phyloP scores from a whole-genome alignment of 73 alveolate species.

The Stentor coeruleus region DNA sequence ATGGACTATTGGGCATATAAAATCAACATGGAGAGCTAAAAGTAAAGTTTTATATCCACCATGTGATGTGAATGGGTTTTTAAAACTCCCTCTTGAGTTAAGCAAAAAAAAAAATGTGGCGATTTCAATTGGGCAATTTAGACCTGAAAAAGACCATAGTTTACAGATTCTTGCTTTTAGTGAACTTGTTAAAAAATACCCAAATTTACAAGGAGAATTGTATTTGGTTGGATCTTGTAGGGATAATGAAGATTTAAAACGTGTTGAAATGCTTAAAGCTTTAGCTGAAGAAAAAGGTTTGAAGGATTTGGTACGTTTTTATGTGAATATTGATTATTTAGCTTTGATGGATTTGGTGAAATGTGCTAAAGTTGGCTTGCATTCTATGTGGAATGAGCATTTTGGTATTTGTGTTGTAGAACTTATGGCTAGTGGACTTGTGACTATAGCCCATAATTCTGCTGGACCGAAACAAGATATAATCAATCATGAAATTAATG shows the following conservation, averaged over 20 bases:
- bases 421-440: conserved; percentile 93
- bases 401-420: conserved; percentile 96
- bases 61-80: conserved; percentile 68
- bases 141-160: conserved; percentile 97
- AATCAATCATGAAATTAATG: conserved; percentile 39
- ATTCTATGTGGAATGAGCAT: conserved; percentile 93
- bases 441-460: conserved; percentile 94
- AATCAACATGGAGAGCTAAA: conserved; percentile 38
- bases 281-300: conserved; percentile 39
- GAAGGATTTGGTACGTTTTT: conserved; percentile 53
- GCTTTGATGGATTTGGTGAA: conserved; percentile 56
- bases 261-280: conserved; percentile 44
- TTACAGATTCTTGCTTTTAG: conserved; percentile 55
- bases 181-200: conserved; percentile 41
- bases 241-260: conserved; percentile 59
- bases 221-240: conserved; percentile 84
- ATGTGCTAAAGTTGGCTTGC: conserved; percentile 84
- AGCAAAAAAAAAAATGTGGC: conserved; percentile 43
- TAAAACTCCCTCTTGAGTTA: conserved; percentile 39
- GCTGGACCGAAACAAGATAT: conserved; percentile 98
- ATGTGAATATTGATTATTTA: conserved; percentile 57
- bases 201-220: conserved; percentile 39
- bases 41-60: conserved; percentile 87
- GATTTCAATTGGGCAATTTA: conserved; percentile 94
- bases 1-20: conserved; percentile 46